These are phyloP conservation scores for Aspergillus neotritici DNA, from an alignment of 2,329 filamentous ascomycete genomes.

Conservation along the genomic window DNA sequence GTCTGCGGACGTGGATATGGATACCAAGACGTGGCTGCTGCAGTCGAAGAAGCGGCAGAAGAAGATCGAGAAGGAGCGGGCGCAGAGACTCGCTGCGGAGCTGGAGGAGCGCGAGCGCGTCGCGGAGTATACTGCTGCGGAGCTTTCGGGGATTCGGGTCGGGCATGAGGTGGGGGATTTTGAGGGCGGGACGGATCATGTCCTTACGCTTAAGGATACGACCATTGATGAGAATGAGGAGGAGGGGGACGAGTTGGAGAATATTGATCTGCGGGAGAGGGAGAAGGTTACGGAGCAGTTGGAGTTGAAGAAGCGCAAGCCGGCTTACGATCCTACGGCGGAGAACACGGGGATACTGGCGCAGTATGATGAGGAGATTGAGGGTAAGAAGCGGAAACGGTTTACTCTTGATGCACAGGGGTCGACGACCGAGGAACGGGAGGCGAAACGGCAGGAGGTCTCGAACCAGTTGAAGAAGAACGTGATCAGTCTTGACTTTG, in stretches of 20 bases:
- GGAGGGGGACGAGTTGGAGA: conserved; percentile 75
- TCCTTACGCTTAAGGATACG: conserved; percentile 90
- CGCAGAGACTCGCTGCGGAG: conserved; percentile 67
- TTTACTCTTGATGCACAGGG: conserved; percentile 83
- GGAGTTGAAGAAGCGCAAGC: conserved; percentile 83
- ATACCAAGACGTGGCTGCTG: conserved; percentile 81
- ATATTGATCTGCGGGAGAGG: conserved; percentile 37
- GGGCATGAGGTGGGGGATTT: conserved; percentile 80
- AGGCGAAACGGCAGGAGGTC: conserved; percentile 49
- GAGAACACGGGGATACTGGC: conserved; percentile 65
- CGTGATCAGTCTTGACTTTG: conserved; percentile 70
- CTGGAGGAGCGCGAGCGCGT: conserved; percentile 68
- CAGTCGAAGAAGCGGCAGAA: conserved; percentile 91
- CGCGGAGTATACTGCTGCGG: conserved; percentile 75
- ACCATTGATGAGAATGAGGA: conserved; percentile 79
- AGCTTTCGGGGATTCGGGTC: conserved; percentile 85
- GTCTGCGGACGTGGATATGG: conserved; percentile 58
- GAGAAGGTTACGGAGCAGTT: conserved; percentile 58
- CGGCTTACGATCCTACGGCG: conserved; percentile 78
- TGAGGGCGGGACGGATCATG: conserved; percentile 72
- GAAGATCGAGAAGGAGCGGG: conserved; percentile 71
- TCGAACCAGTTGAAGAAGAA: conserved; percentile 61
- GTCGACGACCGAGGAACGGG: conserved; percentile 58
- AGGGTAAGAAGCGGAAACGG: conserved; percentile 78
- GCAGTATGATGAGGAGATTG: conserved; percentile 94